Base-by-base conservation (phyloP, 495 filamentous ascomycete genomes). In the Clavariopsis aquatica region DNA sequence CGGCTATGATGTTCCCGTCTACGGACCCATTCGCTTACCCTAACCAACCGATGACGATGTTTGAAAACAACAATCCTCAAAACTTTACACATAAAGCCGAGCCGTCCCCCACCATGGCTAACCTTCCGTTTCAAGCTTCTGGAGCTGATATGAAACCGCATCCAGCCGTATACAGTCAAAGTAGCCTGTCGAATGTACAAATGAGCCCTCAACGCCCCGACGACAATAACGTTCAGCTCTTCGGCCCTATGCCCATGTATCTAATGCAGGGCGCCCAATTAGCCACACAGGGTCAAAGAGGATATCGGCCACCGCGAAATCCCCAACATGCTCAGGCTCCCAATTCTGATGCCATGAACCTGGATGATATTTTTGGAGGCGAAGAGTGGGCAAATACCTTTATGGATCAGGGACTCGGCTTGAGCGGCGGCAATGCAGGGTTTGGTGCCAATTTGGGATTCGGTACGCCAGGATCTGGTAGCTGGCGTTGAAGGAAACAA, bases 1-100 rank as follows among this genome's bases (percentile, higher is more conserved):
- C 87, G 74, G 84, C 88, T 12, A 88, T 96, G 76, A 96, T 97
- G 91, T 98, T 97, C 66, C 89, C 92, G 1, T 91, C 92, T 0
- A 82, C 85, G 24, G 92, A 98, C 71, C 91, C 93, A 0, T 93
- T 96, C 62, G 91, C 87, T 0, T 98, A 96, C 74, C 89, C 92
- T 3, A 90, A 87, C 69, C 91, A 92, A 70, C 90, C 92, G 1
- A 84, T 93, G 78, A 88, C 82, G 1, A 85, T 80, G 1, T 76
- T 87, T 47, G 85, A 88, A 64, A 78, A 82, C 60, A 77, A 64
- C 51, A 75, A 78, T 63, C 72, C 67, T n/a, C 52, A 74, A 31
- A 70, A 75, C 17, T 79, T 80, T 29, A 77, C 78, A 10, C 52
- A 24, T 23, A 60, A 60, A 51, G 43, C 12, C 19, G 43, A 47